Base-by-base conservation (phyloP, 1,284 basidiomycete species). In the Rhodotorula sp. region DNA sequence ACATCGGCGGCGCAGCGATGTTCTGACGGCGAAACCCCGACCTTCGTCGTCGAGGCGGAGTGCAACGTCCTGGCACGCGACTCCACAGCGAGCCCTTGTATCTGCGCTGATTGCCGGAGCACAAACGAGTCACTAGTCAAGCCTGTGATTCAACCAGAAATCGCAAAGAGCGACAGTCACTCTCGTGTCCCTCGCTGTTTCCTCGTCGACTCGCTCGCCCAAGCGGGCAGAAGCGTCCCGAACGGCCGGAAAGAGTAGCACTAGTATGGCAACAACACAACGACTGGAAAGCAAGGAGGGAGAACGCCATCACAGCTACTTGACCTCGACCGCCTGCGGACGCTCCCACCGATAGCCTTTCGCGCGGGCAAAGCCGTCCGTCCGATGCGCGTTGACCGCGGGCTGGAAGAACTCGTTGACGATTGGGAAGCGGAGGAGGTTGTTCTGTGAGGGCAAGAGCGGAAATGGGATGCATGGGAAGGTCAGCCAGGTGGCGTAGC, bases 371-470 rank as follows among this genome's bases (percentile, higher is more conserved):
- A 56, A 72, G 16, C 57, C 59, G 57, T 72, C 70, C 2, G 63
- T 50, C 4, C 70, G 62, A 44, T 68, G 64, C 50, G 70, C 62
- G 19, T 64, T 65, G 2, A 61, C 59, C 12, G 57, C 25, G 2
- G 69, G 57, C 23, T 71, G 73, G 68, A 76, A 92, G 82, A 88
- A 97, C 80, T 92, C 88, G 84, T 97, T 96, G 55, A 91, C 84
- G 79, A 98, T 97, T 1, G 96, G 95, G 77, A 95, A 91, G 81
- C 96, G 92, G 34, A 98, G 85, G 44, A 97, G 83, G 80, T 98
- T 97, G 92, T 86, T 85, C 83, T 85, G 68, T 52, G 34, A 67
- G 27, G 55, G 19, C 23, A 41, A 25, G 14, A 13, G 58, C 10
- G 44, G 12, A 4, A 14, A 16, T 23, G 12, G 14, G 61, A 42